These are phyloP conservation scores for Candida piceae DNA, from an alignment of 805 yeast species.

Conservation along the genomic window DNA sequence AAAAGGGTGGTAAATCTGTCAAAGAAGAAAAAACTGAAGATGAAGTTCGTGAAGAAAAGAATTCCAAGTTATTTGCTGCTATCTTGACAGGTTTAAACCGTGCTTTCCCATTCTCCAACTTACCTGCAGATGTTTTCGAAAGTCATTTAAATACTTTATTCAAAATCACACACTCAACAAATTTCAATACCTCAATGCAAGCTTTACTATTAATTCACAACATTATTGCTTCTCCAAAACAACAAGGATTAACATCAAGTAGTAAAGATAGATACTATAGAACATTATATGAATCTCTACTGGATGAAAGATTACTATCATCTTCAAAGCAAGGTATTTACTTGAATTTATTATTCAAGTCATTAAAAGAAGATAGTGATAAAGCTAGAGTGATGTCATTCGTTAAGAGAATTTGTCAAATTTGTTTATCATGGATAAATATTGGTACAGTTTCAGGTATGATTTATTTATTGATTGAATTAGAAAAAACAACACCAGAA, in stretches of 20 bases:
- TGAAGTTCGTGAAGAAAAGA: constrained; percentile 72
- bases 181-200: constrained; percentile 91
- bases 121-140: constrained; percentile 65
- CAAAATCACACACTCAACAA: constrained; percentile 88
- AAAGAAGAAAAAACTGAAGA: constrained; percentile 57
- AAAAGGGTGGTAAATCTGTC: constrained; percentile 82
- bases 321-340: constrained; percentile 93
- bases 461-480: constrained; percentile 65
- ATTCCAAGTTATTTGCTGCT: constrained; percentile 81
- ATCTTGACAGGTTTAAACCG: constrained; percentile 92
- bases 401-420: constrained; percentile 83
- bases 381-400: constrained; percentile 75
- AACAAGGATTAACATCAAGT: constrained; percentile 29
- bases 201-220: constrained; percentile 84
- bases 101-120: constrained; percentile 85
- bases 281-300: constrained; percentile 82
- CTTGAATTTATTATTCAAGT: constrained; percentile 77
- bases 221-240: constrained; percentile 45
- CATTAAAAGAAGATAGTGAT: constrained; percentile 66
- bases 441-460: constrained; percentile 86
- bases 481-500: constrained; percentile 60
- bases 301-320: constrained; percentile 76
- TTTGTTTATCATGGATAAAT: constrained; percentile 80
- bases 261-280: constrained; percentile 67
- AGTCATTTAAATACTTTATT: constrained; percentile 79